A percentile compares a stretch with the other conserved stretches of the same genome.
Conservation (phyloP, 2,329 filamentous ascomycete genomes). For the Aspergillus oerlinghausenensis region DNA sequence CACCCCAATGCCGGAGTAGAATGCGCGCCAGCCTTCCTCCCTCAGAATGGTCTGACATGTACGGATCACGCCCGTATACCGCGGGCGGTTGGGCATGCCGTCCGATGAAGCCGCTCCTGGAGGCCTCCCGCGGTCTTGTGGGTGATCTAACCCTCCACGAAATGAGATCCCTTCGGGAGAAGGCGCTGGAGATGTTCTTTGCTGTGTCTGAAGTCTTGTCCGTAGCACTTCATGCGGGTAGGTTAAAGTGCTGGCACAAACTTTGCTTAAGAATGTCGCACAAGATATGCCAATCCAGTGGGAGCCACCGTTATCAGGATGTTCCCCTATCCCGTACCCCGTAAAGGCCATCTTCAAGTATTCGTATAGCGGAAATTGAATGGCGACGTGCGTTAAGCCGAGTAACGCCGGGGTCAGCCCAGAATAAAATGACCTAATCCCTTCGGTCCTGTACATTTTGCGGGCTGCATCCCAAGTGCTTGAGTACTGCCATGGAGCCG, state of each 20-base stretch:
- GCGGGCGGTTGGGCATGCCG: slow-evolving; percentile 51
- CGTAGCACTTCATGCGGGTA: slow-evolving; percentile 97
- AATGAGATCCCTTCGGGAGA: slow-evolving; percentile 52
- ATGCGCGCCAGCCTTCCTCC: slow-evolving; percentile 94
- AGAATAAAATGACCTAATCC: slow-evolving; percentile 87
- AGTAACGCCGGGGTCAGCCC: slow-evolving; percentile 88
- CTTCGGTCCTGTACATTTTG: slow-evolving; percentile 94
- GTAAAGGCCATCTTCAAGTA: slow-evolving; percentile 88
- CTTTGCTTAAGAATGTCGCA: slow-evolving; percentile 89
- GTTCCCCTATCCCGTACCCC: slow-evolving; percentile 78
- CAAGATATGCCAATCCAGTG: slow-evolving; percentile 81
- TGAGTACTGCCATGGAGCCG: slow-evolving; percentile 74
- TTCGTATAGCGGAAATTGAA: slow-evolving; percentile 96
- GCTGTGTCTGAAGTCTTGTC: slow-evolving; percentile 89
- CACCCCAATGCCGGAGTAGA: slow-evolving; percentile 95
- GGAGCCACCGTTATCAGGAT: slow-evolving; percentile 55
- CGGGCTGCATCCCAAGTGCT: slow-evolving; percentile 85
- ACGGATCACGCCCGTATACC: slow-evolving; percentile 72
- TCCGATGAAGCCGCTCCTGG: slow-evolving; percentile 48
- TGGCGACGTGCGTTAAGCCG: slow-evolving; percentile 89
- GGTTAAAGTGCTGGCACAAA: slow-evolving; percentile 88
- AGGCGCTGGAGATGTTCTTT: slow-evolving; percentile 53
- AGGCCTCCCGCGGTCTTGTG: slow-evolving; percentile 43
- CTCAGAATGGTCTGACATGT: slow-evolving; percentile 79
- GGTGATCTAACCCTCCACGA: slow-evolving; percentile 34